These are phyloP conservation scores for Tetraselmis striata DNA, from an alignment of 139 green algal genomes.

Conservation along the genomic window DNA sequence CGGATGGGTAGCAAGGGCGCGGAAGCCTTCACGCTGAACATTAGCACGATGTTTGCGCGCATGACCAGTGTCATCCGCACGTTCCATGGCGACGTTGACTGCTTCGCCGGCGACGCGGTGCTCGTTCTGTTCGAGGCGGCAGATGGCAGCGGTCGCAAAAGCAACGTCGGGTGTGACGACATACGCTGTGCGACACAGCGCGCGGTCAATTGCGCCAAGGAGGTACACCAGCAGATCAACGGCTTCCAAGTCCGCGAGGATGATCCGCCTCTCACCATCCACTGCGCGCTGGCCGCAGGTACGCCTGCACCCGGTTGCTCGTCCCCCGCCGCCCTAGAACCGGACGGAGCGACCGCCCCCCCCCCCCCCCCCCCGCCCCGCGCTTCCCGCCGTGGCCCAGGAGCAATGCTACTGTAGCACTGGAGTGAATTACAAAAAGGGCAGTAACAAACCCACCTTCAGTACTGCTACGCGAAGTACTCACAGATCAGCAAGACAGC, in stretches of 20 bases:
- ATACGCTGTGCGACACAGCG: background rate
- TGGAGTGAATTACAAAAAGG: too few species aligned
- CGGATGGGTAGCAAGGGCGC: background rate
- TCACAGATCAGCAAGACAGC: too few species aligned
- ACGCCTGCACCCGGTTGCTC: too few species aligned
- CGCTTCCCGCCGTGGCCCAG: too few species aligned
- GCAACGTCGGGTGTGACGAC: background rate
- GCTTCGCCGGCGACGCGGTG: background rate
- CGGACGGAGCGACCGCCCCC: too few species aligned
- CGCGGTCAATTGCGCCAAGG: background rate
- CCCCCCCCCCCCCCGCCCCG: too few species aligned
- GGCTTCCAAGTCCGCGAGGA: background rate
- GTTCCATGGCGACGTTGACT: background rate
- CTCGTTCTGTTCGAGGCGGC: background rate
- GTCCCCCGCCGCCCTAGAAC: too few species aligned
- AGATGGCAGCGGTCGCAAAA: background rate
- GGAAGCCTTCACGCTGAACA: background rate
- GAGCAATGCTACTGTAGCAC: too few species aligned
- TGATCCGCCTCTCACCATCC: background rate
- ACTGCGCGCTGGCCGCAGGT: background rate
- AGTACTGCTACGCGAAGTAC: too few species aligned
- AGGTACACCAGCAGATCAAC: background rate
- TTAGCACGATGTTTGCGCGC: background rate
- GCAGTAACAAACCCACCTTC: too few species aligned
- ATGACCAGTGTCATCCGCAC: background rate